Conservation (phyloP, 1,139 yeast genomes). For the Barnettozyma hawaiiensis region DNA sequence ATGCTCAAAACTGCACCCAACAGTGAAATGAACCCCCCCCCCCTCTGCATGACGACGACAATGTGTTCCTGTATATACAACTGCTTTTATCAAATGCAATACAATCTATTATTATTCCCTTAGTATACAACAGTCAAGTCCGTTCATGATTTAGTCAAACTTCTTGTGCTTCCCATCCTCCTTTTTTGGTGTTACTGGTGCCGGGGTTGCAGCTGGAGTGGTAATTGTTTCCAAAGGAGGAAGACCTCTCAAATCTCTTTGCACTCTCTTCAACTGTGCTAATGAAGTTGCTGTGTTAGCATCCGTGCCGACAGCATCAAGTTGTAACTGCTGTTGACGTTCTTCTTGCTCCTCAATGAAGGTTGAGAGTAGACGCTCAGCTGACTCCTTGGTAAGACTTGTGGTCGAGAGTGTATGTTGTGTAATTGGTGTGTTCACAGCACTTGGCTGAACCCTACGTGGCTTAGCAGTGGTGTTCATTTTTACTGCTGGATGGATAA, state of each 20-base stretch:
- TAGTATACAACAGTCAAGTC: background rate
- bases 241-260: constrained; percentile 64
- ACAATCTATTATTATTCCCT: background rate
- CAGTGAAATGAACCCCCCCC: constrained; percentile 27
- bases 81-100: background rate
- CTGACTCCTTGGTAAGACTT: constrained; percentile 35
- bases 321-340: constrained; percentile 8
- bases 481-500: no score
- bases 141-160: constrained; percentile 12
- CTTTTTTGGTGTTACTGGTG: constrained; percentile 10
- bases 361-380: constrained; percentile 41
- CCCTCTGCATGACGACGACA: background rate
- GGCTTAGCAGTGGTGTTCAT: constrained; percentile 10
- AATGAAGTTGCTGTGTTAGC: constrained; percentile 22
- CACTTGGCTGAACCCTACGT: constrained; percentile 37
- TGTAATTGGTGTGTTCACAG: constrained; percentile 48
- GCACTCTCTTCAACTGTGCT: constrained; percentile 59
- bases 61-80: background rate
- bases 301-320: constrained; percentile 9
- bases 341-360: constrained; percentile 37
- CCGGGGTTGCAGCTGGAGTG: constrained; percentile 11
- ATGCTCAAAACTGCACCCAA: constrained; percentile 34
- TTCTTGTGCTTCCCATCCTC: constrained; percentile 17
- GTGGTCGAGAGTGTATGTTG: constrained; percentile 32
- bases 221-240: constrained; percentile 42